Conservation (phyloP, 2,329 filamentous ascomycete species). For the Sporothrix phasma region DNA sequence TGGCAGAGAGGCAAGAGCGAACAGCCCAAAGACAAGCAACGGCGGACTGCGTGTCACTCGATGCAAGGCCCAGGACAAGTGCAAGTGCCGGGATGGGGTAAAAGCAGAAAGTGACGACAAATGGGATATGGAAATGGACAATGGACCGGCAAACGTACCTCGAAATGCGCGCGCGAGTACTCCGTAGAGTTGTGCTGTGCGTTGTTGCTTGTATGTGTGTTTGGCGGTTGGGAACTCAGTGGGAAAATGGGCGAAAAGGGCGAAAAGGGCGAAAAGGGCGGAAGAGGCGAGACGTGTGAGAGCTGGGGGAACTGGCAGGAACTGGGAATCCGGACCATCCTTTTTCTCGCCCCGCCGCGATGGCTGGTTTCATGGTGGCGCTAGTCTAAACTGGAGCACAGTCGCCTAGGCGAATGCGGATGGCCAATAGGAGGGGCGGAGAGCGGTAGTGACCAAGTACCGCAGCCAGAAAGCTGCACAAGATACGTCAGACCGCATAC, state of each 20-base stretch:
- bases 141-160: slow-evolving; percentile 27
- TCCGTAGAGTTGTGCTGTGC: slow-evolving; percentile 4
- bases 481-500: background rate
- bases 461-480: too few relatives aligned
- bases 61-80: slow-evolving; percentile 13
- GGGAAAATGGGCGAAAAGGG: slow-evolving; percentile 17
- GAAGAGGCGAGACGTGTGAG: slow-evolving; percentile 1
- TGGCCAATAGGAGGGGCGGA: slow-evolving; percentile 12
- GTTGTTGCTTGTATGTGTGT: slow-evolving; percentile 15
- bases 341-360: slow-evolving; percentile 4
- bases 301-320: background rate
- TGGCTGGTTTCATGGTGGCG: slow-evolving; percentile 13
- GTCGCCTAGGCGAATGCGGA: slow-evolving; percentile 11
- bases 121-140: background rate
- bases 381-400: slow-evolving; percentile 10
- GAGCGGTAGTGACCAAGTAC: slow-evolving; percentile 6
- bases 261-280: slow-evolving; percentile 15
- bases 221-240: slow-evolving; percentile 14
- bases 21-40: background rate
- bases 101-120: background rate
- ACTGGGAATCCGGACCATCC: background rate
- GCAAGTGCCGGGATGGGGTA: slow-evolving; percentile 25
- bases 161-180: slow-evolving; percentile 21
- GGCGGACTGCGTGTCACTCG: slow-evolving; percentile 22
- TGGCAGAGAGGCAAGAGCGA: background rate